A percentile compares a stretch with the other conserved stretches of the same genome.
Evolutionary conservation across 2,329 filamentous ascomycete species (phyloP).

Genomic region (Cladosporium cucumerinum): DNA sequence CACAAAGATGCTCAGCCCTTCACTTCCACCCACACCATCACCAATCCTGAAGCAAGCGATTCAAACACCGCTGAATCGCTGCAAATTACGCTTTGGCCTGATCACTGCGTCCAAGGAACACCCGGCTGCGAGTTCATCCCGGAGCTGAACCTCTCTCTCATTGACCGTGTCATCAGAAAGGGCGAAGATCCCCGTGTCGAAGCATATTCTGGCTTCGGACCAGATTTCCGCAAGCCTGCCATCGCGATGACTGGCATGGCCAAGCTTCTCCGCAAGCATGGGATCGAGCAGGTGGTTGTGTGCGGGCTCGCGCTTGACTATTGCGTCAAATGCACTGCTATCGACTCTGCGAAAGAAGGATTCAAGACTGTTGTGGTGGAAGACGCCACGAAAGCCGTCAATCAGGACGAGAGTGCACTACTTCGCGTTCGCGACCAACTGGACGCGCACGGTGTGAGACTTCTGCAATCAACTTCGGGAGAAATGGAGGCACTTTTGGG

Average conservation of each 20-base stretch:
- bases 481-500: neutral
- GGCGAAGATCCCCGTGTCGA: conserved; percentile 72
- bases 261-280: conserved; percentile 51
- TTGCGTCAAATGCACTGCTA: conserved; percentile 78
- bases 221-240: conserved; percentile 65
- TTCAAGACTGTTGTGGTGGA: conserved; percentile 74
- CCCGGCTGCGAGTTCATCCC: conserved; percentile 69
- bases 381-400: conserved; percentile 74
- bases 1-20: conserved; percentile 69
- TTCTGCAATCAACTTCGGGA: neutral
- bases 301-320: conserved; percentile 86
- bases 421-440: neutral
- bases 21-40: conserved; percentile 60
- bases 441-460: neutral
- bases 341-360: conserved; percentile 72
- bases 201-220: conserved; percentile 91
- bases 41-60: conserved; percentile 53
- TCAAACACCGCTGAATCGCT: conserved; percentile 43
- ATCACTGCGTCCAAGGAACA: conserved; percentile 78
- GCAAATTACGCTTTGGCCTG: conserved; percentile 71
- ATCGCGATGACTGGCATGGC: conserved; percentile 62
- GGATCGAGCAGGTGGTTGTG: conserved; percentile 75
- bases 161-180: conserved; percentile 74
- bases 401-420: conserved; percentile 42
- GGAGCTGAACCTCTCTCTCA: conserved; percentile 58